Percentiles rank a stretch among this genome's conserved stretches.
These are phyloP conservation scores for Zygoascus flipseniorum DNA, from an alignment of 805 yeast genomes.

Conservation along the genomic window DNA sequence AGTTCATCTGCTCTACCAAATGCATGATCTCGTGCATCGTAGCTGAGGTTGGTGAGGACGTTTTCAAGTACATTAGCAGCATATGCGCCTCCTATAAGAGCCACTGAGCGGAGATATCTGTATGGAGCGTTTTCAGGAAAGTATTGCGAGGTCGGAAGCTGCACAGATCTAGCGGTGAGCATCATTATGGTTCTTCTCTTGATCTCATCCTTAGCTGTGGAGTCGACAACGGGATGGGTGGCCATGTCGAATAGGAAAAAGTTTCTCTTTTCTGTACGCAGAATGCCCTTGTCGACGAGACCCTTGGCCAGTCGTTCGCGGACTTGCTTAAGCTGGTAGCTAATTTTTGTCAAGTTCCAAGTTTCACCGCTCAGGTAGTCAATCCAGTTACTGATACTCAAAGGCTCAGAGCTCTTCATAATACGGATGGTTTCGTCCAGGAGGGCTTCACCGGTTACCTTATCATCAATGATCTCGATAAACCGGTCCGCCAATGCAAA, in stretches of 20 bases:
- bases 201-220: constrained; percentile 72
- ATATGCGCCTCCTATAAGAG: constrained; percentile 80
- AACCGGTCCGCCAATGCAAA: constrained; percentile 81
- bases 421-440: constrained; percentile 87
- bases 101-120: constrained; percentile 65
- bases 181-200: constrained; percentile 62
- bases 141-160: constrained; percentile 45
- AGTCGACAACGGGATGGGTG: constrained; percentile 91
- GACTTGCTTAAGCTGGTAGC: constrained; percentile 93
- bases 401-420: constrained; percentile 76
- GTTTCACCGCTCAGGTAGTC: constrained; percentile 90
- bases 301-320: constrained; percentile 96
- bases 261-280: constrained; percentile 92
- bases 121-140: constrained; percentile 64
- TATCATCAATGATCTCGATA: constrained; percentile 76
- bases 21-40: constrained; percentile 87
- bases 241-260: constrained; percentile 97
- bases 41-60: constrained; percentile 59
- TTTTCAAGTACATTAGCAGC: constrained; percentile 97
- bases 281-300: constrained; percentile 89
- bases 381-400: constrained; percentile 84
- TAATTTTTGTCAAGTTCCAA: constrained; percentile 91
- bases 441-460: constrained; percentile 89
- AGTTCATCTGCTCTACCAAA: constrained; percentile 92
- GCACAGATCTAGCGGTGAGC: constrained; percentile 64